A percentile compares a stretch with the other conserved stretches of the same genome.
Evolutionary conservation across 768 basidiomycete genomes (phyloP).

Genomic region (Baorangia bicolor): DNA sequence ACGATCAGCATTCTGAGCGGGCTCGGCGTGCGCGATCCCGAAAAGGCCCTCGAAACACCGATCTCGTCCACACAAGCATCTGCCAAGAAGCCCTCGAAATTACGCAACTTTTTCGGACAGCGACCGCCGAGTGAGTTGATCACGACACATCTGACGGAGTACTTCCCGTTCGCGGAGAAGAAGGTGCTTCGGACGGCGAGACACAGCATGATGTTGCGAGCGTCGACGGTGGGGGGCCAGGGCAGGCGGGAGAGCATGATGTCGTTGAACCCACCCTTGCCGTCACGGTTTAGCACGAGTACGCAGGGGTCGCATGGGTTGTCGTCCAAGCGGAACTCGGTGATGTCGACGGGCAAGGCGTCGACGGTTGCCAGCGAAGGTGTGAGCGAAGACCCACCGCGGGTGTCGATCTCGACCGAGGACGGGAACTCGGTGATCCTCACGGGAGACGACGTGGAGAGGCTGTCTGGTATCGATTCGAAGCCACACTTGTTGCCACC

Average conservation of each 20-base stretch:
- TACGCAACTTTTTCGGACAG: conserved; percentile 97
- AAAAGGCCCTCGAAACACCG: conserved; percentile 58
- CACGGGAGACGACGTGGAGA: conserved; percentile 47
- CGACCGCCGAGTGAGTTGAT: conserved; percentile 97
- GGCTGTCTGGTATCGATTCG: conserved; percentile 26
- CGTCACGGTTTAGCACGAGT: conserved; percentile 41
- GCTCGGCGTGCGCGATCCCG: conserved; percentile 82
- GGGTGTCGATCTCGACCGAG: conserved; percentile 73
- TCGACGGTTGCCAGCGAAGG: conserved; percentile 22
- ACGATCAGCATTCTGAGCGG: conserved; percentile 93
- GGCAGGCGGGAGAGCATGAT: conserved; percentile 46
- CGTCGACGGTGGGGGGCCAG: conserved; percentile 40
- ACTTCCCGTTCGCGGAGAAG: conserved; percentile 93
- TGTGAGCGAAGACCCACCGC: conserved; percentile 53
- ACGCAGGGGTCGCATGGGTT: conserved; percentile 41
- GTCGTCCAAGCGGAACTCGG: conserved; percentile 47
- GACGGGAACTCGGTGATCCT: conserved; percentile 67
- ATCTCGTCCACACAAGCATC: conserved; percentile 46
- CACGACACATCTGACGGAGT: conserved; percentile 89
- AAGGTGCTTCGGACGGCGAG: conserved; percentile 87
- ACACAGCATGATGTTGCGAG: conserved; percentile 76
- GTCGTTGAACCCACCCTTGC: conserved; percentile 40
- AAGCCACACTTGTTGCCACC: conserved; percentile 70
- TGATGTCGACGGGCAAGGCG: conserved; percentile 36
- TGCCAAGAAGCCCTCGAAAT: conserved; percentile 56